Evolutionary conservation across 1,284 basidiomycete genomes (phyloP), one percentile per base, ranked within the genome.

Genomic region (Malassezia slooffiae): DNA sequence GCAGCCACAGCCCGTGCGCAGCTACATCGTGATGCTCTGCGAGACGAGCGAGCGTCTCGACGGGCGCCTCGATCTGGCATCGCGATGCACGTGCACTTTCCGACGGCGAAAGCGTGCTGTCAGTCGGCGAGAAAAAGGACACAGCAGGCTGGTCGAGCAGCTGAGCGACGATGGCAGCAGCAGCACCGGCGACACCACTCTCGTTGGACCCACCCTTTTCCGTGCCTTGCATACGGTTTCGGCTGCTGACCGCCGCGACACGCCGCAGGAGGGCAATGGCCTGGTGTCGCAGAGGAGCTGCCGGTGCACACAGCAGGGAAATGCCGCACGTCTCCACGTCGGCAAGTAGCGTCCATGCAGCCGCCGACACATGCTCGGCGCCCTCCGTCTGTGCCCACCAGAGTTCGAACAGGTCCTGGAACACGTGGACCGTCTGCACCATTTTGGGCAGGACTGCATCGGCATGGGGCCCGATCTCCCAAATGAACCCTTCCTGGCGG

Each of bases 311-410:
- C 77, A 67, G 74, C 19, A 95, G 72, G 68, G 91, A 87, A 31
- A 93, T 67, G 0, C 78, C 79, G 3, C 80, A 81, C 0, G 80
- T 79, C 59, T 84, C 82, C 28, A 89, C 76, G 43, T 74, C 73
- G 38, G 70, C 70, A 37, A 75, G 68, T 70, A 45, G 48, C 57
- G 31, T 49, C 60, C 55, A 57, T 51, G 19, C 12, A n/a, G n/a
- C 19, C 6, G 29, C 19, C 1, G 28, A 13, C 13, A 20, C 34
- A n/a, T 6, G n/a, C n/a, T 38, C 34, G 10, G 34, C 38, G 12
- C 52, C 55, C 5, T 65, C 54, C 22, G 64, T 71, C 20, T 74
- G 70, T 9, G 74, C 70, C 37, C 74, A 72, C 80, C 88, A 87
- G 5, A 73, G 73, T 41, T 83, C 79, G 6, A 91, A 76, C 4